Percentiles rank a stretch among this genome's conserved stretches.
Conservation (phyloP, 345 rosid species). For the Salix purpurea region DNA sequence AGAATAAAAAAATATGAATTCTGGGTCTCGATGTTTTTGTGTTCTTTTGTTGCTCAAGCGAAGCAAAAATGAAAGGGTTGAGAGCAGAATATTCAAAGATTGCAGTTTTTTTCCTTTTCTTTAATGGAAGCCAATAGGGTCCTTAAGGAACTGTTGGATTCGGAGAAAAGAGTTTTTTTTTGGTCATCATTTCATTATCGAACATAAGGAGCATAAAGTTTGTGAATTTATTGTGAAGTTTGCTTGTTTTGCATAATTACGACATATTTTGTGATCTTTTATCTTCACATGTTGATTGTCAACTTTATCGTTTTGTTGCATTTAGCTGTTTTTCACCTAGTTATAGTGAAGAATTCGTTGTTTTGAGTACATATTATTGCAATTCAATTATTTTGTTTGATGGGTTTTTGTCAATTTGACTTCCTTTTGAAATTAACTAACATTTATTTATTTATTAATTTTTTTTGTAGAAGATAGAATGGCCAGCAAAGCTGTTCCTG, state of each 20-base stretch:
- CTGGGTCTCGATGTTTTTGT: background rate
- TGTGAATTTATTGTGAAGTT: background rate
- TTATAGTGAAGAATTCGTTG: background rate
- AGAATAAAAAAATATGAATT: background rate
- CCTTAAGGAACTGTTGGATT: background rate
- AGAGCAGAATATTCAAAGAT: background rate
- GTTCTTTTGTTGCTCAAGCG: background rate
- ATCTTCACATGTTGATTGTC: background rate
- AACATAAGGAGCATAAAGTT: background rate
- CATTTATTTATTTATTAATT: background rate
- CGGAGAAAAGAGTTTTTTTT: background rate
- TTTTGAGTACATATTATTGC: background rate
- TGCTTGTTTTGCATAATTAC: background rate
- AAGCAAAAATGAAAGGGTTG: background rate
- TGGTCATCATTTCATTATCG: background rate
- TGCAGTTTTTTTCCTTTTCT: background rate
- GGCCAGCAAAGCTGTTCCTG: slow-evolving; percentile 56
- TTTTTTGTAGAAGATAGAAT: slow-evolving; percentile 28
- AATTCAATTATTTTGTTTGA: background rate
- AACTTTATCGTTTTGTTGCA: background rate
- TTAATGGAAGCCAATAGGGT: background rate
- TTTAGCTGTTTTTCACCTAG: background rate
- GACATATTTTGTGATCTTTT: background rate
- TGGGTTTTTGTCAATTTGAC: background rate
- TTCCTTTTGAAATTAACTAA: background rate